A percentile compares a stretch with the other conserved stretches of the same genome.
These are phyloP conservation scores for Xerophyta viscosa DNA, from an alignment of 106 monocot genomes.

Conservation along the genomic window DNA sequence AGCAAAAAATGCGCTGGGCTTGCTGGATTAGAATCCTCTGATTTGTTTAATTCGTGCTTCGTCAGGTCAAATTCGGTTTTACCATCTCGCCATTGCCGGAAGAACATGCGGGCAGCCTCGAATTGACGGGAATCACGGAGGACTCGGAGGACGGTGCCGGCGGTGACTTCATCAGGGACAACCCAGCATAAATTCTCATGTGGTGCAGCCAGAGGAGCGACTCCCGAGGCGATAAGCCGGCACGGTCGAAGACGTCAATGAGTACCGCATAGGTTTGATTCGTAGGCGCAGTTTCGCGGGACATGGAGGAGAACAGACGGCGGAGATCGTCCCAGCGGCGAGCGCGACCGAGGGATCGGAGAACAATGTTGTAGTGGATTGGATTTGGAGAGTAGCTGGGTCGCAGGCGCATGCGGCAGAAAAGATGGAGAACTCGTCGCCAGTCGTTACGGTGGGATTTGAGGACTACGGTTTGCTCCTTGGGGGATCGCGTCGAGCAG, in stretches of 20 bases:
- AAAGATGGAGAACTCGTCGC: conserved; percentile 34
- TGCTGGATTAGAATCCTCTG: conserved; percentile 1
- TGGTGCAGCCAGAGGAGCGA: conserved; percentile 66
- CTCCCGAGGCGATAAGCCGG: conserved; percentile 38
- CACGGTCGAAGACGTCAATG: conserved; percentile 56
- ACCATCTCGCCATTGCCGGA: conserved; percentile 47
- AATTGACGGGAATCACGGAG: conserved; percentile 51
- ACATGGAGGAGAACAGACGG: conserved; percentile 59
- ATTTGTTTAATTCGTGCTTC: conserved; percentile 4
- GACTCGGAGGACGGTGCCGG: conserved; percentile 49
- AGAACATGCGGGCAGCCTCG: conserved; percentile 40
- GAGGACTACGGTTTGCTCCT: conserved; percentile 61
- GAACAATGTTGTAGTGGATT: conserved; percentile 74
- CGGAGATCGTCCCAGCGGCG: conserved; percentile 68
- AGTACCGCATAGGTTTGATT: conserved; percentile 66
- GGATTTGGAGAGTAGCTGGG: conserved; percentile 44
- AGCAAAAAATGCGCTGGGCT: conserved; percentile 61
- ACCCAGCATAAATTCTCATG: conserved; percentile 42
- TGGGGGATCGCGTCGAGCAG: conserved; percentile 35
- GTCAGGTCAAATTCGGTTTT: conserved; percentile 28
- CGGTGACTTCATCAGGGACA: conserved; percentile 73
- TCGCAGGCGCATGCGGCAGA: conserved; percentile 28
- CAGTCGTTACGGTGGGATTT: conserved; percentile 41
- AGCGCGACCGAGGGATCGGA: conserved; percentile 48
- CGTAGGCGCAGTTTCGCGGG: conserved; percentile 48